These are phyloP conservation scores for Saussurea involucrata DNA, from an alignment of 129 eudicot genomes.

Conservation along the genomic window DNA sequence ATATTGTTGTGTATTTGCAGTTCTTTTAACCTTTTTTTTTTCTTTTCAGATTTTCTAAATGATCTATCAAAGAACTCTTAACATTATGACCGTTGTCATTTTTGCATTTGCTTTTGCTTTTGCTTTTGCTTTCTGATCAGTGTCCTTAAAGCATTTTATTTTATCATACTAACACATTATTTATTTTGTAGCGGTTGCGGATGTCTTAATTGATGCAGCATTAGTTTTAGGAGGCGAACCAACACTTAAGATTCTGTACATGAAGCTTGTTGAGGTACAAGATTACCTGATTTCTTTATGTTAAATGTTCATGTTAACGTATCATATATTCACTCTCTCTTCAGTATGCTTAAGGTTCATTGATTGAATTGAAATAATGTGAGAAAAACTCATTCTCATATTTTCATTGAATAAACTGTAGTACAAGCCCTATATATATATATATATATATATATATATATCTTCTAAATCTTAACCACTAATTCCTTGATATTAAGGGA, in stretches of 20 bases:
- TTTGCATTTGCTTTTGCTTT: background rate
- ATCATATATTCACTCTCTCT: constrained; percentile 4
- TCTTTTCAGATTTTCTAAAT: background rate
- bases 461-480: background rate
- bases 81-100: background rate
- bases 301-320: background rate
- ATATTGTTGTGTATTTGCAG: background rate
- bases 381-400: background rate
- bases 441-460: too few relatives aligned
- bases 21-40: background rate
- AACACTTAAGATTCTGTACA: constrained; percentile 76
- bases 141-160: constrained; percentile 8
- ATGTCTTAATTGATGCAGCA: constrained; percentile 95
- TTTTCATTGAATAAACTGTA: background rate
- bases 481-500: background rate
- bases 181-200: constrained; percentile 85
- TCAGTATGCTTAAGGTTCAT: background rate
- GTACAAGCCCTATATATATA: background rate
- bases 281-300: constrained; percentile 7
- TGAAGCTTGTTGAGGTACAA: constrained; percentile 91
- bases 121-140: background rate
- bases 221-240: constrained; percentile 93
- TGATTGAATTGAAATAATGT: background rate
- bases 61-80: background rate
- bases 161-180: constrained; percentile 18